Conservation (phyloP, 1,284 basidiomycete genomes). For the Gomphus bonarii region DNA sequence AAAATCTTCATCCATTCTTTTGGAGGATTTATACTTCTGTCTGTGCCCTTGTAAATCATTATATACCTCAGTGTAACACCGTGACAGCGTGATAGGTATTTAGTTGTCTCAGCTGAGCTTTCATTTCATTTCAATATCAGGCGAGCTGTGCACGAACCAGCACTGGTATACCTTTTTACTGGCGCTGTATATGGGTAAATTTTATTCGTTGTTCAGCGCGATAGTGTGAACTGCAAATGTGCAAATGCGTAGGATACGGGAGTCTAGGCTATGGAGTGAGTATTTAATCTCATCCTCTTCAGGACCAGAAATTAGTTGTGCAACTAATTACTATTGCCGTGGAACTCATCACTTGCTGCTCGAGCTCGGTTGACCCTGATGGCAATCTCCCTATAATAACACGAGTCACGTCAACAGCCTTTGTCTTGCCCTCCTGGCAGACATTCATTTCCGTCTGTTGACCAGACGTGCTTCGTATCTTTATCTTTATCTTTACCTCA, state of each 20-base stretch:
- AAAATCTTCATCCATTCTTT: too few species aligned
- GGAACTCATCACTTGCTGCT: neutral
- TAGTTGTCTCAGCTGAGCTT: neutral
- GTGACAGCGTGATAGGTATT: too few species aligned
- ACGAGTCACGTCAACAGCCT: neutral
- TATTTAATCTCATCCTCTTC: too few species aligned
- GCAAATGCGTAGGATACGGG: neutral
- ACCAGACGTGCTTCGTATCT: neutral
- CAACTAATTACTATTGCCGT: neutral
- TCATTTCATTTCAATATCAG: neutral
- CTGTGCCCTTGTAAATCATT: neutral
- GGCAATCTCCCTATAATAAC: neutral
- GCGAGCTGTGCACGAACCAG: too few species aligned
- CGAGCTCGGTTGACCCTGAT: neutral
- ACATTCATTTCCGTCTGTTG: neutral
- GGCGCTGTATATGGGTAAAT: too few species aligned
- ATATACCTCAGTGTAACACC: neutral
- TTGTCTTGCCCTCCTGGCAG: neutral
- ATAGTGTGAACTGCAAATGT: too few species aligned
- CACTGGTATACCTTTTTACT: too few species aligned
- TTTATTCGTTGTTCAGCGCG: too few species aligned
- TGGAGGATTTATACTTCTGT: too few species aligned
- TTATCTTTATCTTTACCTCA: neutral
- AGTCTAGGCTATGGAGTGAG: too few species aligned
- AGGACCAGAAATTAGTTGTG: neutral